Percentiles rank a stretch among this genome's conserved stretches.
phyloP scores from a whole-genome alignment of 345 rosid species.

The Eucalyptus brandiana region DNA sequence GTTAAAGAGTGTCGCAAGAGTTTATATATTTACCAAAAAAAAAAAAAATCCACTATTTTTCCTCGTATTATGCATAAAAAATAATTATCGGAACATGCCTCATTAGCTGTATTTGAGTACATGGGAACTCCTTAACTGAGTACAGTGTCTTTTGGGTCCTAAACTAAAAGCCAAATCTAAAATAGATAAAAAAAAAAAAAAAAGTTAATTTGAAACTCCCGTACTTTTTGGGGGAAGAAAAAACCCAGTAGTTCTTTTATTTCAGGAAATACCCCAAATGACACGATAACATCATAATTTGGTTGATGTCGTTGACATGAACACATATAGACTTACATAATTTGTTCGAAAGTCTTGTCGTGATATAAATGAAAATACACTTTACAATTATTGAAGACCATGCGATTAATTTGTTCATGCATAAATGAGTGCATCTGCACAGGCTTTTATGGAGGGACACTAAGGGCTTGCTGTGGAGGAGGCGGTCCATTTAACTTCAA shows the following conservation, averaged over 20 bases:
- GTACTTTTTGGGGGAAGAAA: background rate
- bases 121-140: background rate
- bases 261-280: background rate
- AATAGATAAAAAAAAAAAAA: too few species aligned
- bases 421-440: background rate
- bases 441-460: conserved; percentile 34
- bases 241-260: background rate
- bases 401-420: background rate
- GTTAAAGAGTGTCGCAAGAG: background rate
- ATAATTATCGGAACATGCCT: background rate
- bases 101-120: background rate
- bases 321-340: background rate
- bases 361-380: background rate
- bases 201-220: too few species aligned
- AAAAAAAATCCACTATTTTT: background rate
- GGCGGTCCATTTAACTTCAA: conserved; percentile 60
- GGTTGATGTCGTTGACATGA: background rate
- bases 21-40: background rate
- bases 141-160: background rate
- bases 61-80: background rate
- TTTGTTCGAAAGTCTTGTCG: background rate
- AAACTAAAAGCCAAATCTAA: background rate
- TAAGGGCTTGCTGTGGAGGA: conserved; percentile 54
- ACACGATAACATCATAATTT: background rate
- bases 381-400: background rate